Conservation (phyloP, 352 stramenopile genomes). For the Phytopythium chamaehyphon region DNA sequence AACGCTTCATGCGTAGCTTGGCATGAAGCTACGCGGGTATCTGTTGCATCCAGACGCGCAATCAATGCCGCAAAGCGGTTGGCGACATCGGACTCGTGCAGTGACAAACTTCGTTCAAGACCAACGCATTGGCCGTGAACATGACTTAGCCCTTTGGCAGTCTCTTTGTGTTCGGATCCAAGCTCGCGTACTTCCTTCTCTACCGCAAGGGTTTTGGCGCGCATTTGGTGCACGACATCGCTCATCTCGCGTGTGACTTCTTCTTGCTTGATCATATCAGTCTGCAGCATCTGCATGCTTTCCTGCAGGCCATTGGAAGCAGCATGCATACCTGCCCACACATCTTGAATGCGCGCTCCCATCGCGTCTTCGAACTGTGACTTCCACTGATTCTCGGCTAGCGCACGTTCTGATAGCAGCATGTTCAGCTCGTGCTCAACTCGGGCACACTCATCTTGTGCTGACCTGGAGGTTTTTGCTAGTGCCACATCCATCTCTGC, state of each 20-base stretch:
- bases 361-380: conserved; percentile 41
- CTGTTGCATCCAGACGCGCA: conserved; percentile 9
- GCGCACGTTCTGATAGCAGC: conserved; percentile 27
- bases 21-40: conserved; percentile 11
- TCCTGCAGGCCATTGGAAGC: conserved; percentile 32
- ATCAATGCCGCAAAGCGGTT: conserved; percentile 21
- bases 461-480: conserved; percentile 10
- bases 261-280: conserved; percentile 46
- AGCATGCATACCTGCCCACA: conserved; percentile 46
- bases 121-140: conserved; percentile 21
- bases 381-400: conserved; percentile 61
- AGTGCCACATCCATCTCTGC: conserved; percentile 29
- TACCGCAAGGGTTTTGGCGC: conserved; percentile 11
- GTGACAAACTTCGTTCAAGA: conserved; percentile 14
- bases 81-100: conserved; percentile 22
- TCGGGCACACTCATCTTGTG: conserved; percentile 23
- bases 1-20: conserved; percentile 21
- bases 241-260: conserved; percentile 26
- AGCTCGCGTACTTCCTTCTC: conserved; percentile 18
- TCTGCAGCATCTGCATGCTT: conserved; percentile 33
- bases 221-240: conserved; percentile 23
- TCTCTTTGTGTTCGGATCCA: conserved; percentile 11
- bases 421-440: conserved; percentile 31
- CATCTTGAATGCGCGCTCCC: conserved; percentile 40
- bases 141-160: conserved; percentile 30